Conservation (phyloP, 257 asterid genomes). For the Ocimum tenuiflorum region DNA sequence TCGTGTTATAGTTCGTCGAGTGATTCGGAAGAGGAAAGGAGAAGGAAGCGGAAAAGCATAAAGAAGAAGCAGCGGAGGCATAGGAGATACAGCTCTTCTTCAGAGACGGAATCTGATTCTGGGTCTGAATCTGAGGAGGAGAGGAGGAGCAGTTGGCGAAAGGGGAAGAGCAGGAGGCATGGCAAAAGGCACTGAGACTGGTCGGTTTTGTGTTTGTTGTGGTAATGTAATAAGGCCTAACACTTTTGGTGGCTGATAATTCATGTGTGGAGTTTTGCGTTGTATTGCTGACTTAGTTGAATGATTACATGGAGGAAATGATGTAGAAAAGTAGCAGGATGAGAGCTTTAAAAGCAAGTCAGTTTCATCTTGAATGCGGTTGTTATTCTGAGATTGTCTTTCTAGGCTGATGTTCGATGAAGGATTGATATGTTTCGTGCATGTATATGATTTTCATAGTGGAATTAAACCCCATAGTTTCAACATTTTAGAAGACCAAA, state of each 20-base stretch:
- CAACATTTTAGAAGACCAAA: too few species aligned
- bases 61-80: slow-evolving; percentile 58
- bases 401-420: too few species aligned
- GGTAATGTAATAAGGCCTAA: too few species aligned
- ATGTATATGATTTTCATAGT: too few species aligned
- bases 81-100: slow-evolving; percentile 50
- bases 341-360: too few species aligned
- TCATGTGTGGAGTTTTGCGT: neutral
- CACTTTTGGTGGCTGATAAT: too few species aligned
- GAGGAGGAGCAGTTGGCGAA: slow-evolving; percentile 54
- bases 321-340: neutral
- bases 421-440: too few species aligned
- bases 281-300: neutral
- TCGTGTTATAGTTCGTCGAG: slow-evolving; percentile 61
- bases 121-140: slow-evolving; percentile 83
- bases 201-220: neutral
- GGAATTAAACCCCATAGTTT: too few species aligned
- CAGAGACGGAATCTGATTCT: slow-evolving; percentile 70
- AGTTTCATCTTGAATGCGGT: neutral
- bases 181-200: slow-evolving; percentile 28
- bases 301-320: too few species aligned
- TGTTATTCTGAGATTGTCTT: too few species aligned
- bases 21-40: slow-evolving; percentile 92
- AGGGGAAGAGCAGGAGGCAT: slow-evolving; percentile 58
- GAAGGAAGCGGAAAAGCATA: slow-evolving; percentile 66